A percentile compares a stretch with the other conserved stretches of the same genome.
Evolutionary conservation across 1,284 basidiomycete genomes (phyloP).

Genomic region (Phellinidium pouzarii): DNA sequence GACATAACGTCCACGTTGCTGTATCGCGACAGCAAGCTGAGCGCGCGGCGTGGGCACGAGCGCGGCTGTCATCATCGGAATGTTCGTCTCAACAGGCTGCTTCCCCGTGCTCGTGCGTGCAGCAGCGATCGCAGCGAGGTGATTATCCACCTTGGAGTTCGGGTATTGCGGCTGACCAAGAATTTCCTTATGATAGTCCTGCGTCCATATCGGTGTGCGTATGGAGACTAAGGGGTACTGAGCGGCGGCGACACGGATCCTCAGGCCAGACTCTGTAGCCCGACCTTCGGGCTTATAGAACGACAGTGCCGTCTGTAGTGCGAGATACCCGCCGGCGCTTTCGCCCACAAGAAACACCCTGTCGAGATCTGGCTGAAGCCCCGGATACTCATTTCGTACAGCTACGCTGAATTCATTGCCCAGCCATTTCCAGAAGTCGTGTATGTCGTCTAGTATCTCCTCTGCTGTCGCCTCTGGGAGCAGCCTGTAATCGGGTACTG

Average conservation of each 20-base stretch:
- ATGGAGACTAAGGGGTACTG: slow-evolving; percentile 6
- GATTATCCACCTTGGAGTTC: slow-evolving; percentile 5
- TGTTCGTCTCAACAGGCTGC: slow-evolving; percentile 6
- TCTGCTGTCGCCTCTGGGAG: slow-evolving; percentile 14
- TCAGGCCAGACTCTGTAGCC: background rate
- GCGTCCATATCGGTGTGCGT: slow-evolving; percentile 9
- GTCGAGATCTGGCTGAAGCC: slow-evolving; percentile 3
- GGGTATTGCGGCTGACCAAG: slow-evolving; percentile 5
- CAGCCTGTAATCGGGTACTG: slow-evolving; percentile 10
- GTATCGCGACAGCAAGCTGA: background rate
- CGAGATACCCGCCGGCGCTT: slow-evolving; percentile 16
- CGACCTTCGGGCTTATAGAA: background rate
- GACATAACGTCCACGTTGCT: slow-evolving; percentile 12
- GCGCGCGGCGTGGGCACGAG: background rate
- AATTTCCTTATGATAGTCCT: slow-evolving; percentile 11
- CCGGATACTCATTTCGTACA: background rate
- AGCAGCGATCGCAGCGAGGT: slow-evolving; percentile 4
- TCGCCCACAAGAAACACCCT: slow-evolving; percentile 7
- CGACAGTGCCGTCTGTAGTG: slow-evolving; percentile 11
- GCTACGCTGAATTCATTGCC: background rate
- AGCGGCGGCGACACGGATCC: slow-evolving; percentile 1
- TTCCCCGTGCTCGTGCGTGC: background rate
- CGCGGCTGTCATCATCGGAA: background rate
- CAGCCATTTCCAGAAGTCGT: slow-evolving; percentile 12
- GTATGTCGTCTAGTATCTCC: slow-evolving; percentile 11